Percentiles rank a stretch among this genome's conserved stretches.
phyloP scores from a whole-genome alignment of 225 moss, liverwort and hornwort genomes.

The Rhytidiadelphus loreus region DNA sequence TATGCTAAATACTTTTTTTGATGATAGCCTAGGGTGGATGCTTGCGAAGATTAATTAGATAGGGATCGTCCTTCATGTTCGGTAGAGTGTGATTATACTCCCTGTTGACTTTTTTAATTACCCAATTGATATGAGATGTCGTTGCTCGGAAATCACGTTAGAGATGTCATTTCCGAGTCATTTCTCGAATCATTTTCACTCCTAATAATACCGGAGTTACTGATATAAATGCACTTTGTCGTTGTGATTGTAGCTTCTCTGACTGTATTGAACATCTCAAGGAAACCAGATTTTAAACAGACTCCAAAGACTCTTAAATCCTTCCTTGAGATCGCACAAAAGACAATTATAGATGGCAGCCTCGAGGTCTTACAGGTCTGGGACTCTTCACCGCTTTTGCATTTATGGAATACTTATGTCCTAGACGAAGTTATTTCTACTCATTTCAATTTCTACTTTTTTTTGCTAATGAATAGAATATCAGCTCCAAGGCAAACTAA shows the following conservation, averaged over 20 bases:
- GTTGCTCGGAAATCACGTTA: background rate
- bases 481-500: background rate
- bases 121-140: background rate
- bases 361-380: constrained; percentile 51
- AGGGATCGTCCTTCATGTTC: background rate
- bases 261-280: constrained; percentile 3
- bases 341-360: constrained; percentile 40
- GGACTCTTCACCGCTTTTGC: background rate
- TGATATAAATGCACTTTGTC: background rate
- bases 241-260: constrained; percentile 27
- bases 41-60: background rate
- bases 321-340: constrained; percentile 39
- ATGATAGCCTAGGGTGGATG: background rate
- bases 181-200: background rate
- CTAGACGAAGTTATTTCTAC: background rate
- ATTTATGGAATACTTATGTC: background rate
- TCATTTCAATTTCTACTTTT: background rate
- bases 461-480: background rate
- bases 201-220: background rate
- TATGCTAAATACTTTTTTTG: background rate
- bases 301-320: constrained; percentile 26
- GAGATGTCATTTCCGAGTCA: background rate
- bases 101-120: background rate
- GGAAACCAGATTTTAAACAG: constrained; percentile 7
- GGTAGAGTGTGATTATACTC: background rate